Evolutionary conservation across 116 monocot genomes (phyloP).

Genomic region (Posidonia oceanica): DNA sequence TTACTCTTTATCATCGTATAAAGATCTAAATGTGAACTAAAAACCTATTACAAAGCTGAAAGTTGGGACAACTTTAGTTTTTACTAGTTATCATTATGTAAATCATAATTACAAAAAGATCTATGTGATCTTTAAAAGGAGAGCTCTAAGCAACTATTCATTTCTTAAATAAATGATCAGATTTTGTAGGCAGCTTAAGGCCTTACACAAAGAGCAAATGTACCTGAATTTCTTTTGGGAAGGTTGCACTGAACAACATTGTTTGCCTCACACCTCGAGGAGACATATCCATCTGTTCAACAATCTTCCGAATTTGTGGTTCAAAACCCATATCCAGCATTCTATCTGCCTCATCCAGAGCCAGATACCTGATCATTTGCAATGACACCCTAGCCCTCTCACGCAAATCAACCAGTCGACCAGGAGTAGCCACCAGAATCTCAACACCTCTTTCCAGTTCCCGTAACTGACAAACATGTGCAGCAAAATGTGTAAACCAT

Average conservation of each 20-base stretch:
- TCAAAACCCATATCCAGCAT: conserved; percentile 93
- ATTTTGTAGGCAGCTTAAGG: too few relatives aligned
- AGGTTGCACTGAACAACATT: conserved; percentile 79
- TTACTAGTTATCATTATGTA: too few relatives aligned
- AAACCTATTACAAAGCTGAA: too few relatives aligned
- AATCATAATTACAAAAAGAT: too few relatives aligned
- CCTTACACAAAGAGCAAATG: too few relatives aligned
- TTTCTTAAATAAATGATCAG: too few relatives aligned
- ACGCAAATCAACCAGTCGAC: conserved; percentile 62
- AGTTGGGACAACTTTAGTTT: too few relatives aligned
- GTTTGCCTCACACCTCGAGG: conserved; percentile 56
- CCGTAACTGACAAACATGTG: conserved; percentile 21
- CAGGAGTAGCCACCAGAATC: conserved; percentile 79
- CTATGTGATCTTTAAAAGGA: too few relatives aligned
- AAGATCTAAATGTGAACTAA: too few relatives aligned
- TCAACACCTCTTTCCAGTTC: conserved; percentile 74
- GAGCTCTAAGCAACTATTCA: too few relatives aligned
- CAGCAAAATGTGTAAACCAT: not conserved
- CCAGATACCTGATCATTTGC: conserved; percentile 63
- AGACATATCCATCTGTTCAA: conserved; percentile 80
- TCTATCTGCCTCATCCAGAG: conserved; percentile 75
- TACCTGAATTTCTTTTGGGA: conserved; percentile 78
- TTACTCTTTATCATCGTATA: too few relatives aligned
- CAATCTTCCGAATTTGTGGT: conserved; percentile 73
- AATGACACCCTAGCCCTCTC: conserved; percentile 68